Percentiles rank a stretch among this genome's conserved stretches.
phyloP scores from a whole-genome alignment of 106 monocot genomes.

The Triglochin maritima region DNA sequence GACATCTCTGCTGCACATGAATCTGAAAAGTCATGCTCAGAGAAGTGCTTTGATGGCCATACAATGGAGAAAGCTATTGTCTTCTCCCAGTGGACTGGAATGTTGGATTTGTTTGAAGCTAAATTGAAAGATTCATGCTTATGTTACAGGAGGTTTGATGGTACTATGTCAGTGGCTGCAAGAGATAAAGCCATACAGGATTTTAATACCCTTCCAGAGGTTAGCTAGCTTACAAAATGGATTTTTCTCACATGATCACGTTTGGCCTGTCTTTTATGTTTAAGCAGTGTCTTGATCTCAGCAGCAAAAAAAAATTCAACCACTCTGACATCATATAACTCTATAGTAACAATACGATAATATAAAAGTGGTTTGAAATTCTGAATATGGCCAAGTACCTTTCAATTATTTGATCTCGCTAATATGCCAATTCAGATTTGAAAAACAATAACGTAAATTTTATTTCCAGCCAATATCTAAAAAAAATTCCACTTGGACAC shows the following conservation, averaged over 20 bases:
- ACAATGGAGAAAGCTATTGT: conserved; percentile 75
- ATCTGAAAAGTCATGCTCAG: neutral
- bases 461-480: no score
- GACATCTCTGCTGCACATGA: neutral
- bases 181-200: conserved; percentile 89
- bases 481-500: no score
- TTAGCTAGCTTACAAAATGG: conserved; percentile 8
- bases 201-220: conserved; percentile 87
- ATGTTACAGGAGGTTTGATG: conserved; percentile 81
- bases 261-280: neutral
- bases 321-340: no score
- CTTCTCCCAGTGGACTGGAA: conserved; percentile 95
- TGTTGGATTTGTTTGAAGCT: conserved; percentile 85
- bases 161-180: conserved; percentile 78
- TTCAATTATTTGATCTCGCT: no score
- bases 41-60: neutral
- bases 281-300: neutral
- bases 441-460: no score
- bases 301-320: no score
- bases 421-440: no score
- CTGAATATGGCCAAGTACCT: no score
- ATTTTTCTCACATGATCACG: conserved; percentile 1
- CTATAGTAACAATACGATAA: no score
- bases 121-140: conserved; percentile 44
- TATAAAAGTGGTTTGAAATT: no score